Conservation (phyloP, 2,329 filamentous ascomycete species). For the Fusarium graminum region DNA sequence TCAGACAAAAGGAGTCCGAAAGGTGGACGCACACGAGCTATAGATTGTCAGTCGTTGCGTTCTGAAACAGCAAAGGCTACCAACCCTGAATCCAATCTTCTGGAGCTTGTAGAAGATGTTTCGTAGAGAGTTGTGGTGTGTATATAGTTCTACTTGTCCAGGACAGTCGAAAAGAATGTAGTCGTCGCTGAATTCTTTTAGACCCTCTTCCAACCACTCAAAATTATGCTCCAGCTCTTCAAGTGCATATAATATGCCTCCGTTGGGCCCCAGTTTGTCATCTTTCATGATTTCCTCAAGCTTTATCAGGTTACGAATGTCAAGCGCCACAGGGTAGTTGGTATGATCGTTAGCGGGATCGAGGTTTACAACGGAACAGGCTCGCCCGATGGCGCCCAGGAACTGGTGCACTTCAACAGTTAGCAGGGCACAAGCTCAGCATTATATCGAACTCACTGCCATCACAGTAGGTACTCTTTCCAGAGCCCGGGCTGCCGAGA, state of each 20-base stretch:
- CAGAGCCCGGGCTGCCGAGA: slow-evolving; percentile 92
- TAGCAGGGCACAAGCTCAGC: not conserved
- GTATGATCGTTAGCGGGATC: slow-evolving; percentile 97
- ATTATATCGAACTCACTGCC: slow-evolving; percentile 72
- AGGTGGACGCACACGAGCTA: slow-evolving; percentile 94
- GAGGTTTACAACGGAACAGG: slow-evolving; percentile 95
- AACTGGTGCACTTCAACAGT: slow-evolving; percentile 85
- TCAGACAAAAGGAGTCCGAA: slow-evolving; percentile 93
- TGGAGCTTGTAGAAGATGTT: slow-evolving; percentile 93
- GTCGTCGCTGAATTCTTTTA: slow-evolving; percentile 86
- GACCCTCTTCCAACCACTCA: slow-evolving; percentile 87
- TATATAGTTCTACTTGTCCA: slow-evolving; percentile 96
- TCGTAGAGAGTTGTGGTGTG: slow-evolving; percentile 90
- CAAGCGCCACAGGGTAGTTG: slow-evolving; percentile 87
- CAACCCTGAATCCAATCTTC: slow-evolving; percentile 90
- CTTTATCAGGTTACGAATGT: slow-evolving; percentile 89
- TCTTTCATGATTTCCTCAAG: slow-evolving; percentile 96
- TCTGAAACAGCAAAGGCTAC: slow-evolving; percentile 49
- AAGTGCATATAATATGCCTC: slow-evolving; percentile 90
- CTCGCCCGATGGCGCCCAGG: slow-evolving; percentile 92
- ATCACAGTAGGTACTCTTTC: slow-evolving; percentile 98
- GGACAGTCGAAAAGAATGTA: slow-evolving; percentile 97
- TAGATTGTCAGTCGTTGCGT: slow-evolving; percentile 32
- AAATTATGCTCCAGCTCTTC: slow-evolving; percentile 96
- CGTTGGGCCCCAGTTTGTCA: slow-evolving; percentile 91